Percentiles rank a stretch among this genome's conserved stretches.
Conservation (phyloP, 305 asterid species). For the Petunia hybrid region DNA sequence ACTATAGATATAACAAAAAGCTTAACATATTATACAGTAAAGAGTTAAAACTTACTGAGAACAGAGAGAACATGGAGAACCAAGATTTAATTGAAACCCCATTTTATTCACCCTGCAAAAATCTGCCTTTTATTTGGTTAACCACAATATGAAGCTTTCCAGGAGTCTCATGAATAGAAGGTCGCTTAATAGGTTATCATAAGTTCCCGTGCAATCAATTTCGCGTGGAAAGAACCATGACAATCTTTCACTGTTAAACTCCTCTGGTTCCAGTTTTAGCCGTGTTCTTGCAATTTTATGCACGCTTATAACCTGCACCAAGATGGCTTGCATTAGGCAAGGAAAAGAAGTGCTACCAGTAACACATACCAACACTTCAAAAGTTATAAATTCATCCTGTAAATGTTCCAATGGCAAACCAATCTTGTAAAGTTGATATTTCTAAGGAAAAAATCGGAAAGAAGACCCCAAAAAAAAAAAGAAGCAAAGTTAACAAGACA, state of each 20-base stretch:
- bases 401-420: slow-evolving; percentile 1
- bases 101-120: slow-evolving; percentile 6
- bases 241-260: not conserved
- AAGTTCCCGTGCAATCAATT: not conserved
- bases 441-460: not conserved
- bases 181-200: slow-evolving; percentile 1
- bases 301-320: slow-evolving; percentile 16
- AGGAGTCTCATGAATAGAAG: not conserved
- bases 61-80: not conserved
- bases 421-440: slow-evolving; percentile 3
- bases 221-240: not conserved
- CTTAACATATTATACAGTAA: not conserved
- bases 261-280: not conserved
- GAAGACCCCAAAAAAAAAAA: not conserved
- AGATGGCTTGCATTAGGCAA: not conserved
- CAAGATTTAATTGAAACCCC: slow-evolving; percentile 10
- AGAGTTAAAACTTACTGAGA: slow-evolving; percentile 14
- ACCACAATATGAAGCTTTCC: slow-evolving; percentile 8
- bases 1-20: not conserved
- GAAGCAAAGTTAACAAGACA: not conserved
- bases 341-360: not conserved
- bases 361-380: not conserved
- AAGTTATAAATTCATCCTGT: not conserved
- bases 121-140: slow-evolving; percentile 12
- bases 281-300: not conserved